Evolutionary conservation across 139 green algal species (phyloP).

Genomic region (Volvox reticuliferus): DNA sequence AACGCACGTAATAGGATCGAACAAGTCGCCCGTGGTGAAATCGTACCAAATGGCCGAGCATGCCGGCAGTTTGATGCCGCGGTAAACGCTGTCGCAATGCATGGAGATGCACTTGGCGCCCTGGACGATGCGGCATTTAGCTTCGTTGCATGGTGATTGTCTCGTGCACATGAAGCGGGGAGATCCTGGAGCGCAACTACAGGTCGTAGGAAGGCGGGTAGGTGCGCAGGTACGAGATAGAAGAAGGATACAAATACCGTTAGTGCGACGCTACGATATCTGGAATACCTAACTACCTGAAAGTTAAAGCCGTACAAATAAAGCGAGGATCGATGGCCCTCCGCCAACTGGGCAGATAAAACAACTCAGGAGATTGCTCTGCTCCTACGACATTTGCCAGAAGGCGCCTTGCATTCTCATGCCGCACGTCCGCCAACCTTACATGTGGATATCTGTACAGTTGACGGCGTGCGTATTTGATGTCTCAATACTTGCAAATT

Average conservation of each 20-base stretch:
- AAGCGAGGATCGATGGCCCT: background rate
- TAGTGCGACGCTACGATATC: background rate
- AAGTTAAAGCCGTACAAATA: background rate
- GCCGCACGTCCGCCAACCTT: too few relatives aligned
- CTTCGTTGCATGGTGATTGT: background rate
- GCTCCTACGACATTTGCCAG: too few relatives aligned
- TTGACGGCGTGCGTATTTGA: too few relatives aligned
- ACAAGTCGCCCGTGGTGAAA: background rate
- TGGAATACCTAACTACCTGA: background rate
- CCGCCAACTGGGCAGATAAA: too few relatives aligned
- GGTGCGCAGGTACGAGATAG: background rate
- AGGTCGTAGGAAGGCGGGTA: background rate
- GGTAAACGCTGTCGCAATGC: background rate
- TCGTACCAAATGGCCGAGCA: constrained; percentile 3
- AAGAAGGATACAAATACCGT: background rate
- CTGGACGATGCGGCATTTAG: background rate
- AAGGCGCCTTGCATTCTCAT: too few relatives aligned
- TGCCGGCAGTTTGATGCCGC: background rate
- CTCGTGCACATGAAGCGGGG: background rate
- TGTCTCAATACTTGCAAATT: too few relatives aligned
- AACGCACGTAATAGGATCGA: background rate
- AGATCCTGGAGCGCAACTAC: background rate
- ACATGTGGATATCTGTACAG: too few relatives aligned
- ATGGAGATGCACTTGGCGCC: background rate
- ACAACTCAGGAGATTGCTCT: too few relatives aligned